Evolutionary conservation across 2,329 filamentous ascomycete species (phyloP).

Genomic region (Microdochium bolleyi): DNA sequence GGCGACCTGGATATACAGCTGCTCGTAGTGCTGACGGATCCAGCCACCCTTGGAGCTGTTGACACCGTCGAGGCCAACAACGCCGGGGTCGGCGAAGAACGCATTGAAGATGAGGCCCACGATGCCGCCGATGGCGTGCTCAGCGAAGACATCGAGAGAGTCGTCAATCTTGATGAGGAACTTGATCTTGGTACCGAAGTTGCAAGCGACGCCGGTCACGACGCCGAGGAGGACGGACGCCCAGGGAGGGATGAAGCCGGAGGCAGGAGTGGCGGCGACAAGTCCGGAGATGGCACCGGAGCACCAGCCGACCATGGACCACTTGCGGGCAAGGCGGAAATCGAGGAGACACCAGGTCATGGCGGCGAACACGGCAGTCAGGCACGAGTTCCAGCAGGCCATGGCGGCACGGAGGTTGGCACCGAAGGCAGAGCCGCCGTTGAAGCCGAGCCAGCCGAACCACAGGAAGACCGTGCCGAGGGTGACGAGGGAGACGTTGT

Average conservation of each 20-base stretch:
- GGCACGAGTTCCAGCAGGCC: conserved; percentile 96
- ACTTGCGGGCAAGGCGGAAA: conserved; percentile 89
- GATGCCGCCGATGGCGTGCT: conserved; percentile 63
- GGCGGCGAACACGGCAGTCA: conserved; percentile 85
- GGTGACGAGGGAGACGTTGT: conserved; percentile 96
- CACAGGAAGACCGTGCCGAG: conserved; percentile 92
- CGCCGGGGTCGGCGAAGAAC: conserved; percentile 60
- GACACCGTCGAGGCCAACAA: conserved; percentile 69
- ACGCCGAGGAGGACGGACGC: conserved; percentile 60
- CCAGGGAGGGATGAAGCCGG: conserved; percentile 61
- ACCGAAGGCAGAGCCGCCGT: conserved; percentile 90
- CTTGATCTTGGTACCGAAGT: conserved; percentile 62
- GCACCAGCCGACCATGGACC: conserved; percentile 74
- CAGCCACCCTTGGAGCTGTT: conserved; percentile 56
- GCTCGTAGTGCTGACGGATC: conserved; percentile 65
- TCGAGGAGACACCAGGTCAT: conserved; percentile 95
- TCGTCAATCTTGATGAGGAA: conserved; percentile 59
- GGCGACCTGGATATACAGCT: conserved; percentile 73
- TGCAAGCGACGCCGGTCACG: conserved; percentile 57
- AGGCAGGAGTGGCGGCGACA: conserved; percentile 62
- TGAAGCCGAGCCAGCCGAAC: conserved; percentile 99
- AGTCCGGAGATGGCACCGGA: conserved; percentile 64
- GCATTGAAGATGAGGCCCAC: conserved; percentile 66
- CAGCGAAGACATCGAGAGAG: conserved; percentile 64
- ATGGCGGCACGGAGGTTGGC: conserved; percentile 90